Conservation (phyloP, 2,329 filamentous ascomycete species). For the Coniochaeta prunicola region DNA sequence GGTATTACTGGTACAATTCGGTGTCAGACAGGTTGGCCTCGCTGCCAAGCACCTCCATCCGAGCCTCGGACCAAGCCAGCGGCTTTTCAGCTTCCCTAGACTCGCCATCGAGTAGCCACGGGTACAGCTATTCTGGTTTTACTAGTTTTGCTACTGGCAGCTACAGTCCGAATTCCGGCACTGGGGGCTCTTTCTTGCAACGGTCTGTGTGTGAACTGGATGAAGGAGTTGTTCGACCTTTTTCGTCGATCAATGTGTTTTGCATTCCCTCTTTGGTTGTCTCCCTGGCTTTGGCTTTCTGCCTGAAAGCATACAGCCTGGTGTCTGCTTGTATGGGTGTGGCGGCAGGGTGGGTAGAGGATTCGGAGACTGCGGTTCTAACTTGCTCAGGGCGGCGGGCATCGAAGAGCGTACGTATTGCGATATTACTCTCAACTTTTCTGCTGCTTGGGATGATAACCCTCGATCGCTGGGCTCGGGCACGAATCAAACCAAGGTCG, state of each 20-base stretch:
- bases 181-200: background rate
- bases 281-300: background rate
- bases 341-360: background rate
- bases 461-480: background rate
- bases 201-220: background rate
- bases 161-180: background rate
- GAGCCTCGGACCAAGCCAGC: background rate
- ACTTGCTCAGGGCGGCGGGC: background rate
- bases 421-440: background rate
- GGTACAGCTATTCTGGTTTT: background rate
- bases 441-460: background rate
- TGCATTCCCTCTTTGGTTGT: background rate
- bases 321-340: background rate
- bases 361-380: background rate
- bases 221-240: background rate
- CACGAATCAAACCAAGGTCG: background rate
- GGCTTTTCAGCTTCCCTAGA: background rate
- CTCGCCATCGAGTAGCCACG: background rate
- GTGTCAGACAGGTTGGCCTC: background rate
- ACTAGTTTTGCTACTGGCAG: background rate
- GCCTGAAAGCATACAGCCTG: background rate
- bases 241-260: background rate
- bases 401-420: background rate
- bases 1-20: constrained; percentile 15
- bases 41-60: background rate